Evolutionary conservation across 2,329 filamentous ascomycete genomes (phyloP).

Genomic region (Bipolaris bicolor): DNA sequence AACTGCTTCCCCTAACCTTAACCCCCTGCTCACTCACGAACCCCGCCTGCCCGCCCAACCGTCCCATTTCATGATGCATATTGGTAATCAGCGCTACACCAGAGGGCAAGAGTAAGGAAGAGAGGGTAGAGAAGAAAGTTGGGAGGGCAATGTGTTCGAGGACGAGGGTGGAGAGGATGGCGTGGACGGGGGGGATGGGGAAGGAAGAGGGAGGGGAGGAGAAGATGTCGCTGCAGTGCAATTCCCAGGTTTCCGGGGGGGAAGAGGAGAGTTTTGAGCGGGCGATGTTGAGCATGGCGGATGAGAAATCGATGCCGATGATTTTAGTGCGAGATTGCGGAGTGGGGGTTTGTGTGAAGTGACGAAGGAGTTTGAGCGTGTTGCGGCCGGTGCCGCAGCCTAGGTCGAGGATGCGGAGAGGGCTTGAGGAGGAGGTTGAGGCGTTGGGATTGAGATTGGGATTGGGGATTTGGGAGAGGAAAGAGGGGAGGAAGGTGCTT

Average conservation of each 20-base stretch:
- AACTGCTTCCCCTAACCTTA: conserved; percentile 67
- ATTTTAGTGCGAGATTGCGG: conserved; percentile 44
- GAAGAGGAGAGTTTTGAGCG: conserved; percentile 41
- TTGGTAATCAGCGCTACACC: conserved; percentile 67
- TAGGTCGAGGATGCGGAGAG: conserved; percentile 61
- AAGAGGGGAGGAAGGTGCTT: conserved; percentile 56
- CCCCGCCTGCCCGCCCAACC: conserved; percentile 62
- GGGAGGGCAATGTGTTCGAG: conserved; percentile 66
- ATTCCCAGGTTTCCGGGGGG: background rate
- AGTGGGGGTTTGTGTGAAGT: conserved; percentile 15
- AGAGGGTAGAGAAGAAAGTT: conserved; percentile 57
- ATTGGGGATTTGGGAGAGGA: conserved; percentile 48
- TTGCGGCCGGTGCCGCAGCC: conserved; percentile 71
- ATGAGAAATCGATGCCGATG: conserved; percentile 63
- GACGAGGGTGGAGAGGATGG: conserved; percentile 66
- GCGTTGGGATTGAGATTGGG: background rate
- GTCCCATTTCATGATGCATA: conserved; percentile 71
- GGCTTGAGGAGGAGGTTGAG: background rate
- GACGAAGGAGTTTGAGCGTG: conserved; percentile 59
- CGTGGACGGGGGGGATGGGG: conserved; percentile 44
- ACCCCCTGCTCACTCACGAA: conserved; percentile 60
- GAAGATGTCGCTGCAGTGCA: conserved; percentile 43
- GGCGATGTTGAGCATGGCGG: conserved; percentile 64
- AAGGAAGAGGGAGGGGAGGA: conserved; percentile 22
- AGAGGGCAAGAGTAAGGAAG: conserved; percentile 51